Percentiles rank a stretch among this genome's conserved stretches.
phyloP scores from a whole-genome alignment of 2,329 filamentous ascomycete species.

The Fusarium dlaminii region DNA sequence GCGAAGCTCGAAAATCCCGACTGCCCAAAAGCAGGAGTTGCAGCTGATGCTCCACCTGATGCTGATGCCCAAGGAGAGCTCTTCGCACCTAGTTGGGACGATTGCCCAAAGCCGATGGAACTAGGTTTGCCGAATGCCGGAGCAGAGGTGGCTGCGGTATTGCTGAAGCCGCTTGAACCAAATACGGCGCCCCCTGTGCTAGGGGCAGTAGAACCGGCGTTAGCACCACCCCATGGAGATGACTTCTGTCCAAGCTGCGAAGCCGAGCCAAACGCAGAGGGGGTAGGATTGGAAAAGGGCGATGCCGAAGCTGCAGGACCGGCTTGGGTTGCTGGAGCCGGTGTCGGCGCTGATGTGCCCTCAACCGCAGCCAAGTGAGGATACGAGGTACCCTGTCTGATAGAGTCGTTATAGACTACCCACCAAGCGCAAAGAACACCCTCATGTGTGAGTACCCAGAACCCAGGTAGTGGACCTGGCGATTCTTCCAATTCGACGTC shows the following conservation, averaged over 20 bases:
- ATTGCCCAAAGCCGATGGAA: conserved; percentile 63
- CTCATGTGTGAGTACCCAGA: conserved; percentile 89
- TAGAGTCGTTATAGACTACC: conserved; percentile 88
- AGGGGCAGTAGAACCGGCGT: conserved; percentile 44
- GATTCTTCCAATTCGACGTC: conserved; percentile 84
- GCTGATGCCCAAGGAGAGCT: conserved; percentile 63
- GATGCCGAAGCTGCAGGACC: conserved; percentile 45
- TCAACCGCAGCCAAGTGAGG: conserved; percentile 69
- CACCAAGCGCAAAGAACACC: conserved; percentile 89
- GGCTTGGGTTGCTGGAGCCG: conserved; percentile 43
- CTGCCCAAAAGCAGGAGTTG: conserved; percentile 64
- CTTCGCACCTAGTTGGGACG: conserved; percentile 58
- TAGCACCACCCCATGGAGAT: conserved; percentile 60
- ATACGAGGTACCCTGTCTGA: conserved; percentile 78
- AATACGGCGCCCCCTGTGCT: conserved; percentile 52
- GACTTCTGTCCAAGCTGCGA: conserved; percentile 58
- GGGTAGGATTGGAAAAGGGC: conserved; percentile 42
- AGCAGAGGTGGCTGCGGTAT: conserved; percentile 47
- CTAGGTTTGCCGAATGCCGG: conserved; percentile 62
- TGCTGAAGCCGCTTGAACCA: conserved; percentile 57
- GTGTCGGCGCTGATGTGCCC: conserved; percentile 44
- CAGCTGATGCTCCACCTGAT: conserved; percentile 28
- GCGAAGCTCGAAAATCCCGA: conserved; percentile 57
- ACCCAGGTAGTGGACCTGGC: conserved; percentile 79
- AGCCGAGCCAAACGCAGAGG: conserved; percentile 56